Evolutionary conservation across 352 stramenopile species (phyloP).

Genomic region (Phytophthora melonis): DNA sequence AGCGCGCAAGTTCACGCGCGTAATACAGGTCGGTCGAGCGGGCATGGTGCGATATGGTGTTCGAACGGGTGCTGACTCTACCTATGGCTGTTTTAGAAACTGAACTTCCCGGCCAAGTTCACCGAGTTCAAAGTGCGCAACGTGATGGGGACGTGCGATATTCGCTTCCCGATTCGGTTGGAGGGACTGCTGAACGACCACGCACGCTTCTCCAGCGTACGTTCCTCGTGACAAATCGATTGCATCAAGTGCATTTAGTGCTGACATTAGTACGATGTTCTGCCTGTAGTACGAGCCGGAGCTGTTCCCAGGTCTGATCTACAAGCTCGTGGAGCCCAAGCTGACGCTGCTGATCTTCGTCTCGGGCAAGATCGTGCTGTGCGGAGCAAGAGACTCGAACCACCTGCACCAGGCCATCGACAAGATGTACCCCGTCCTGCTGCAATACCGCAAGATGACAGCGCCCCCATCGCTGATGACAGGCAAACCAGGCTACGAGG

Average conservation of each 20-base stretch:
- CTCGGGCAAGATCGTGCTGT: slow-evolving; percentile 99
- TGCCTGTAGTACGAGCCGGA: slow-evolving; percentile 99
- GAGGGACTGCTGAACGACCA: slow-evolving; percentile 98
- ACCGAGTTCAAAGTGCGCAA: slow-evolving; percentile 96
- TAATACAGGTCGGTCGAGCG: slow-evolving; percentile 72
- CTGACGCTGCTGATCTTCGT: slow-evolving; percentile 99
- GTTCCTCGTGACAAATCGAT: slow-evolving; percentile 18
- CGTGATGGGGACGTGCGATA: slow-evolving; percentile 98
- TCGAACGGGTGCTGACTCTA: not conserved
- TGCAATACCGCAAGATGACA: slow-evolving; percentile 82
- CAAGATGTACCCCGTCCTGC: slow-evolving; percentile 76
- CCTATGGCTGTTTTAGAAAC: slow-evolving; percentile 62
- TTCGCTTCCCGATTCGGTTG: slow-evolving; percentile 98
- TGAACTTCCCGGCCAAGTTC: slow-evolving; percentile 89
- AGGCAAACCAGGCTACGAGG: slow-evolving; percentile 73
- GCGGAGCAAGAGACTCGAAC: slow-evolving; percentile 88
- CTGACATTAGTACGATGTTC: slow-evolving; percentile 60
- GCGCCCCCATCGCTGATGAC: slow-evolving; percentile 75
- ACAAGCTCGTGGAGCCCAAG: slow-evolving; percentile 97
- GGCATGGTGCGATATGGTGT: not conserved
- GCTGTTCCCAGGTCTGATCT: slow-evolving; percentile 99
- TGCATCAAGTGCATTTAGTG: not conserved
- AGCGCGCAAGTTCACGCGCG: slow-evolving; percentile 86
- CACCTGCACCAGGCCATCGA: slow-evolving; percentile 71
- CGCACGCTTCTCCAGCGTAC: slow-evolving; percentile 94